These are phyloP conservation scores for Saturnispora saitoi DNA, from an alignment of 805 yeast species.

Conservation along the genomic window DNA sequence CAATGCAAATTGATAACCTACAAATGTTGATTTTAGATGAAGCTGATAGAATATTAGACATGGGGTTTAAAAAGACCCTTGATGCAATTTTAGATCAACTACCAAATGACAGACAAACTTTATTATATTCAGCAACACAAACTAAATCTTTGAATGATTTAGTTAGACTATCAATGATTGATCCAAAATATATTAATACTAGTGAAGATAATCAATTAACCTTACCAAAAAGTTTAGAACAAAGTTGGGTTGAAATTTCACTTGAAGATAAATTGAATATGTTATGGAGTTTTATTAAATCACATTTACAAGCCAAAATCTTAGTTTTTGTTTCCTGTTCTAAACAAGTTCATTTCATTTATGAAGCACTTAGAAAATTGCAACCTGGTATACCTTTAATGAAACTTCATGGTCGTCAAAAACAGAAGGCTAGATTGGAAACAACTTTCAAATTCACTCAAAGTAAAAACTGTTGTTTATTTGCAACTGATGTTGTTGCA, in stretches of 20 bases:
- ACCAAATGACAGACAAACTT: slow-evolving; percentile 75
- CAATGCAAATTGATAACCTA: slow-evolving; percentile 63
- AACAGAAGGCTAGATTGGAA: slow-evolving; percentile 82
- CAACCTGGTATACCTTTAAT: slow-evolving; percentile 88
- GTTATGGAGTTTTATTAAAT: slow-evolving; percentile 76
- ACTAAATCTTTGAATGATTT: slow-evolving; percentile 74
- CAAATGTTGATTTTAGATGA: slow-evolving; percentile 81
- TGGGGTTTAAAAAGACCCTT: slow-evolving; percentile 82
- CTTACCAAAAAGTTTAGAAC: slow-evolving; percentile 82
- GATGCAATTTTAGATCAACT: slow-evolving; percentile 73
- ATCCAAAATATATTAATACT: slow-evolving; percentile 53
- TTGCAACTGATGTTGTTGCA: slow-evolving; percentile 89
- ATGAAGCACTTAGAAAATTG: slow-evolving; percentile 75
- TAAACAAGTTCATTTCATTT: slow-evolving; percentile 84
- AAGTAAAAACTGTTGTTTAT: slow-evolving; percentile 70
- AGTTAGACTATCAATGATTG: slow-evolving; percentile 66
- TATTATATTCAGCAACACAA: slow-evolving; percentile 84
- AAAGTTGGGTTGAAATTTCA: slow-evolving; percentile 64
- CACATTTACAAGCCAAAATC: slow-evolving; percentile 73
- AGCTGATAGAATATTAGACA: slow-evolving; percentile 86
- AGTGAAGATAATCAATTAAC: slow-evolving; percentile 22
- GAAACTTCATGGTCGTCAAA: slow-evolving; percentile 84
- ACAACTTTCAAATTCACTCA: slow-evolving; percentile 69
- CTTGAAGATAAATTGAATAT: slow-evolving; percentile 78
- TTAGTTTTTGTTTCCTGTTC: slow-evolving; percentile 81